phyloP scores from a whole-genome alignment of 495 filamentous ascomycete species.

The Penicillium ochrochloron region DNA sequence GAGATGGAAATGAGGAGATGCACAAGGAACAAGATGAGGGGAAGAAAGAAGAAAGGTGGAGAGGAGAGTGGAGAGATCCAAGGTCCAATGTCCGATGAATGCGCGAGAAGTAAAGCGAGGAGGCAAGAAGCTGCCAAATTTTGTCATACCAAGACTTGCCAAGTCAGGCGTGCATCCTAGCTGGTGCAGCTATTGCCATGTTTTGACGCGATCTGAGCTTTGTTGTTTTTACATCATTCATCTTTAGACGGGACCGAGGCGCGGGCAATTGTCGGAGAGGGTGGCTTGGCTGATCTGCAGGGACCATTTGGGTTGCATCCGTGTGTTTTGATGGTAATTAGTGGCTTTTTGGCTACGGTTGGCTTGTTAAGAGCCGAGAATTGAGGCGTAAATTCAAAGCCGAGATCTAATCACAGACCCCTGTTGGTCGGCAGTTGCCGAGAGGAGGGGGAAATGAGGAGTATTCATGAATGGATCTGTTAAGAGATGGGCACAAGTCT shows the following conservation, averaged over 20 bases:
- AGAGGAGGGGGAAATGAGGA: background rate
- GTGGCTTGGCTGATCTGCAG: constrained; percentile 23
- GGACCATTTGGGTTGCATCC: constrained; percentile 7
- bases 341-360: background rate
- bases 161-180: background rate
- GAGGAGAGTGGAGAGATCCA: background rate
- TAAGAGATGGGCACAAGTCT: background rate
- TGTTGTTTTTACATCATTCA: background rate
- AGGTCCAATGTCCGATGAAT: constrained; percentile 16
- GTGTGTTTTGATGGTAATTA: background rate
- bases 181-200: constrained; percentile 11
- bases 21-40: background rate
- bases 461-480: no score
- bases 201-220: constrained; percentile 2
- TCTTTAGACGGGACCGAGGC: constrained; percentile 12
- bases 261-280: constrained; percentile 27
- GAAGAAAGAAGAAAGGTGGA: background rate
- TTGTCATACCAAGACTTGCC: constrained; percentile 5
- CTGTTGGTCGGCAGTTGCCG: background rate
- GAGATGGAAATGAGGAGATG: background rate
- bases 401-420: background rate
- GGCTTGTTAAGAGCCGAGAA: background rate
- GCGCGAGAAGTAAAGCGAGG: constrained; percentile 8
- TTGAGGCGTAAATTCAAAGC: background rate
- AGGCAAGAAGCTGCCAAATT: background rate